These are phyloP conservation scores for Bombardia bombarda DNA, from an alignment of 495 filamentous ascomycete species.

Conservation along the genomic window DNA sequence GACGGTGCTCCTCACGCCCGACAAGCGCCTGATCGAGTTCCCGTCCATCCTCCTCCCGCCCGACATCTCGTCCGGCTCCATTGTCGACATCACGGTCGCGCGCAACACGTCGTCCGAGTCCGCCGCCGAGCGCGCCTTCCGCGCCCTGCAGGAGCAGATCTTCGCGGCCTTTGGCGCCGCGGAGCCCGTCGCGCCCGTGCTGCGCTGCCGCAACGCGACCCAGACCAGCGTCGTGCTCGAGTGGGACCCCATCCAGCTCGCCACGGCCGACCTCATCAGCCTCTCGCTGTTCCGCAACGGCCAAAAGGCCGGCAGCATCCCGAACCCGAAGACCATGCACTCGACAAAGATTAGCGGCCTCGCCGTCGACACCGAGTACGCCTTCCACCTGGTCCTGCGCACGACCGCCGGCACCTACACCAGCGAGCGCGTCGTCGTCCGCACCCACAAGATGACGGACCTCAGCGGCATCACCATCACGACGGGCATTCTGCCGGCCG, in stretches of 20 bases:
- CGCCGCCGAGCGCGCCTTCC: conserved; percentile 64
- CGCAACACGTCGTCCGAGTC: conserved; percentile 77
- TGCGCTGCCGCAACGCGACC: conserved; percentile 90
- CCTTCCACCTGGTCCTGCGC: conserved; percentile 84
- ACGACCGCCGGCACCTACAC: conserved; percentile 83
- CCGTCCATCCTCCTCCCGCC: conserved; percentile 93
- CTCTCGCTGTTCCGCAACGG: conserved; percentile 91
- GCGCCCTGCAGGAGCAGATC: conserved; percentile 79
- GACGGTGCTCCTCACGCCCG: conserved; percentile 90
- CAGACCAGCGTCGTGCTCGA: conserved; percentile 96
- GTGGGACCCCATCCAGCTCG: conserved; percentile 92
- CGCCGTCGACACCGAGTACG: conserved; percentile 90
- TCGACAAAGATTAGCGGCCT: conserved; percentile 97
- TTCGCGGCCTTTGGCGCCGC: conserved; percentile 74
- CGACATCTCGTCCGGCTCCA: conserved; percentile 88
- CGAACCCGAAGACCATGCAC: conserved; percentile 71
- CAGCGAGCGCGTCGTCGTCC: conserved; percentile 75
- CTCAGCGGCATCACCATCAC: conserved; percentile 93
- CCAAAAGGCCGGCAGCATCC: conserved; percentile 91
- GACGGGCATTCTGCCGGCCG: conserved; percentile 72
- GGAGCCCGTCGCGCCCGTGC: conserved; percentile 68
- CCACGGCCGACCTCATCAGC: conserved; percentile 80
- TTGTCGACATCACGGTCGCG: conserved; percentile 94
- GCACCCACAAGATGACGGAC: conserved; percentile 98
- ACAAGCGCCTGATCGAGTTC: conserved; percentile 97